Conservation (phyloP, 768 basidiomycete genomes). For the Favolaschia claudopus region DNA sequence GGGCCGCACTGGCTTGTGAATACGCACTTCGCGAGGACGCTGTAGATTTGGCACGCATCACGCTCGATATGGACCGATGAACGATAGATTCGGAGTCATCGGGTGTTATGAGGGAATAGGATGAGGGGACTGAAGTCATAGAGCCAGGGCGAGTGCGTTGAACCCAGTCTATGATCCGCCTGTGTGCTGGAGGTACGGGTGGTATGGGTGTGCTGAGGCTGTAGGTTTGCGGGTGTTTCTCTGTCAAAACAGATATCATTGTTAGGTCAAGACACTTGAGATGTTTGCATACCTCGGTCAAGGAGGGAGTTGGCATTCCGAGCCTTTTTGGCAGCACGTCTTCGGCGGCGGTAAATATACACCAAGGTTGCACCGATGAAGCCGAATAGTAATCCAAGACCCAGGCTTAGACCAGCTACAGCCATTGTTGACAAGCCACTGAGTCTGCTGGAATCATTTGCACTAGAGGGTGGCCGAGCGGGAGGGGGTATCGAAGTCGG, state of each 20-base stretch:
- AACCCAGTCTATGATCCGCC: slow-evolving; percentile 11
- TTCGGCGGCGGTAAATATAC: slow-evolving; percentile 4
- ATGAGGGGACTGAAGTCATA: not conserved
- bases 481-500: too few relatives aligned
- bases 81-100: not conserved
- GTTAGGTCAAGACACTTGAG: not conserved
- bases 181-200: not conserved
- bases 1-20: slow-evolving; percentile 17
- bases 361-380: not conserved
- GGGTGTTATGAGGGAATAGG: not conserved
- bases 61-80: not conserved
- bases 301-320: slow-evolving; percentile 7
- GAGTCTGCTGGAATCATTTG: too few relatives aligned
- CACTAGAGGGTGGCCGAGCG: too few relatives aligned
- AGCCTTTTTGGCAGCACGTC: not conserved
- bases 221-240: slow-evolving; percentile 5
- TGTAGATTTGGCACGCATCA: slow-evolving; percentile 1
- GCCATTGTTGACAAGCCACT: slow-evolving; percentile 7
- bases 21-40: slow-evolving; percentile 20
- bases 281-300: slow-evolving; percentile 1
- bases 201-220: not conserved
- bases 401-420: slow-evolving; percentile 14
- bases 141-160: slow-evolving; percentile 4
- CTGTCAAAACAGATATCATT: not conserved
- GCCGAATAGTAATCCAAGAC: slow-evolving; percentile 10